Conservation (phyloP, 495 filamentous ascomycete species). For the Bombardia bombarda region DNA sequence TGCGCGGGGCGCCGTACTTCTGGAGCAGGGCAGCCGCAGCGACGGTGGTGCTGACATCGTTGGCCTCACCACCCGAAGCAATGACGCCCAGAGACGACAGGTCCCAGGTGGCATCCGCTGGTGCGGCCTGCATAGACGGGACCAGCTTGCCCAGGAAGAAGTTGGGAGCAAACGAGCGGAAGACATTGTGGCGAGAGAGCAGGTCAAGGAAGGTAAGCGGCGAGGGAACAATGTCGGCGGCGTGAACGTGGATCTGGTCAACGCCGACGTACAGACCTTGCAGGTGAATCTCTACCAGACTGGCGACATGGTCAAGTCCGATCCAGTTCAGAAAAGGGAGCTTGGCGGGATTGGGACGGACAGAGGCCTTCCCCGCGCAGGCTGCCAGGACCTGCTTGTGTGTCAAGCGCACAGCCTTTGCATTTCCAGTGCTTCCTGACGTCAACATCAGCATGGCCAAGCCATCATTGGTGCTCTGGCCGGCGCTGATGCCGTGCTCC, state of each 20-base stretch:
- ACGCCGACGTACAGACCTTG: conserved; percentile 30
- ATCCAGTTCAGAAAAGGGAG: conserved; percentile 43
- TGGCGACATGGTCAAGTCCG: conserved; percentile 46
- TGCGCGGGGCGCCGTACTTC: conserved; percentile 5
- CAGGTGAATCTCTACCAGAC: conserved; percentile 43
- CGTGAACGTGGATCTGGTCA: conserved; percentile 39
- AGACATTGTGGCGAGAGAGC: neutral
- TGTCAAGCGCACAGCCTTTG: conserved; percentile 45
- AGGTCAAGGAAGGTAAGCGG: neutral
- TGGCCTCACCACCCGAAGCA: neutral
- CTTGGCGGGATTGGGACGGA: neutral
- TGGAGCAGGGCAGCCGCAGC: neutral
- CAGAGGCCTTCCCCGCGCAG: conserved; percentile 31
- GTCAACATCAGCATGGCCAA: conserved; percentile 44
- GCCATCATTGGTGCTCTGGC: neutral
- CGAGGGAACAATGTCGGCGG: conserved; percentile 1
- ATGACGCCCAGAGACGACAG: neutral
- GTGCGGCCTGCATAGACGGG: neutral
- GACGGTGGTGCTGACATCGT: neutral
- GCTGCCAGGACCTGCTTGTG: conserved; percentile 41
- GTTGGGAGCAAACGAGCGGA: neutral
- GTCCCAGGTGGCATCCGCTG: neutral
- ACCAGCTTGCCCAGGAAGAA: conserved; percentile 3
- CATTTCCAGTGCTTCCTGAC: conserved; percentile 47
- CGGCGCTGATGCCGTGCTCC: conserved; percentile 1